These are phyloP conservation scores for Bimuria novae-zelandiae DNA, from an alignment of 2,329 filamentous ascomycete genomes.

Conservation along the genomic window DNA sequence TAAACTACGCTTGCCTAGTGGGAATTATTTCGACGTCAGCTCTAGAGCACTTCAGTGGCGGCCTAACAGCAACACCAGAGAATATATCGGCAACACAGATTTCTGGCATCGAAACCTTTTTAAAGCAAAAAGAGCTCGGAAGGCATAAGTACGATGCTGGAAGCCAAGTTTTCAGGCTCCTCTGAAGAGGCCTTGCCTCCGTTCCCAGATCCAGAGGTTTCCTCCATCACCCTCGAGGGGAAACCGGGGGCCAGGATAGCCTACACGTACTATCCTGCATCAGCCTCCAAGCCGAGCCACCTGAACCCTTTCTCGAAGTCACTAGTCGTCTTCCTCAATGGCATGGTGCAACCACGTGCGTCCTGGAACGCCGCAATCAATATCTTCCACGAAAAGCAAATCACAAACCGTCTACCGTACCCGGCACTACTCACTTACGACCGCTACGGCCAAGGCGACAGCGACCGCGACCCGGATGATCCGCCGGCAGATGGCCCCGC, in stretches of 20 bases:
- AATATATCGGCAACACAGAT: neutral
- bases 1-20: neutral
- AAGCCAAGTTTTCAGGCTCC: slow-evolving; percentile 5
- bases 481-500: slow-evolving; percentile 24
- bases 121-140: neutral
- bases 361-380: slow-evolving; percentile 46
- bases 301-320: slow-evolving; percentile 42
- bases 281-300: slow-evolving; percentile 24
- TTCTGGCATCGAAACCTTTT: neutral
- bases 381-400: slow-evolving; percentile 34
- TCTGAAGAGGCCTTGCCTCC: slow-evolving; percentile 37
- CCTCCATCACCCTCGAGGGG: slow-evolving; percentile 31
- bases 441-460: slow-evolving; percentile 62
- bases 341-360: slow-evolving; percentile 47
- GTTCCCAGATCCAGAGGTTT: slow-evolving; percentile 37
- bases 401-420: slow-evolving; percentile 29
- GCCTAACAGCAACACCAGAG: neutral
- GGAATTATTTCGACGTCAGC: slow-evolving; percentile 1
- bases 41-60: neutral
- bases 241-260: slow-evolving; percentile 37
- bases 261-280: slow-evolving; percentile 43
- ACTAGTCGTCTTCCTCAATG: slow-evolving; percentile 53
- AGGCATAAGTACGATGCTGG: too few relatives aligned
- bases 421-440: slow-evolving; percentile 60
- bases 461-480: slow-evolving; percentile 52